Percentiles rank a stretch among this genome's conserved stretches.
Evolutionary conservation across 768 basidiomycete species (phyloP).

Genomic region (Pholiota conissans): DNA sequence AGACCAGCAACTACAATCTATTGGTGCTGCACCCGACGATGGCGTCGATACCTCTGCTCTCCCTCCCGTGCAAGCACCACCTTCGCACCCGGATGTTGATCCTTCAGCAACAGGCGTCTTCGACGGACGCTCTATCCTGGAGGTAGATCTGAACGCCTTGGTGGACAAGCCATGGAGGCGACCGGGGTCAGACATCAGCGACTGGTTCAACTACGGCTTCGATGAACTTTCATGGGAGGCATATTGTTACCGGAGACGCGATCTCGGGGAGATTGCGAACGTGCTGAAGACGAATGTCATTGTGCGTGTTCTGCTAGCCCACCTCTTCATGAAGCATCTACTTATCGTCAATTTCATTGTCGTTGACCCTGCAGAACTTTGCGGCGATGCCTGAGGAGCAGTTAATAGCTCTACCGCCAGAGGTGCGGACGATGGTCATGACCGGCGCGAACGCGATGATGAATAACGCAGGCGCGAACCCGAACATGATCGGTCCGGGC

Average conservation of each 20-base stretch:
- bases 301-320: slow-evolving; percentile 43
- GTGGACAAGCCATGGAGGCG: slow-evolving; percentile 88
- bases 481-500: slow-evolving; percentile 61
- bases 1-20: slow-evolving; percentile 10
- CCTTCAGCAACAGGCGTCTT: slow-evolving; percentile 63
- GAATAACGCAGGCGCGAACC: slow-evolving; percentile 55
- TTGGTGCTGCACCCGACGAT: slow-evolving; percentile 33
- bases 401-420: slow-evolving; percentile 72
- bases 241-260: slow-evolving; percentile 83
- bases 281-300: slow-evolving; percentile 83
- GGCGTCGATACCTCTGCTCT: slow-evolving; percentile 65
- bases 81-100: slow-evolving; percentile 80
- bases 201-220: slow-evolving; percentile 99
- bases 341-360: too few relatives aligned
- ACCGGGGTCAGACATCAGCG: slow-evolving; percentile 89
- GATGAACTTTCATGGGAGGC: slow-evolving; percentile 96
- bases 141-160: slow-evolving; percentile 75
- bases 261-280: slow-evolving; percentile 76
- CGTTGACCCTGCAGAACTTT: slow-evolving; percentile 59
- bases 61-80: slow-evolving; percentile 68
- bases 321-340: too few relatives aligned
- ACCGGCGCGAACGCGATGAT: slow-evolving; percentile 79
- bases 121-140: slow-evolving; percentile 79
- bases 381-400: slow-evolving; percentile 83
- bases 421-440: slow-evolving; percentile 87